Evolutionary conservation across 345 rosid genomes (phyloP).

Genomic region (Hirschfeldia incana): DNA sequence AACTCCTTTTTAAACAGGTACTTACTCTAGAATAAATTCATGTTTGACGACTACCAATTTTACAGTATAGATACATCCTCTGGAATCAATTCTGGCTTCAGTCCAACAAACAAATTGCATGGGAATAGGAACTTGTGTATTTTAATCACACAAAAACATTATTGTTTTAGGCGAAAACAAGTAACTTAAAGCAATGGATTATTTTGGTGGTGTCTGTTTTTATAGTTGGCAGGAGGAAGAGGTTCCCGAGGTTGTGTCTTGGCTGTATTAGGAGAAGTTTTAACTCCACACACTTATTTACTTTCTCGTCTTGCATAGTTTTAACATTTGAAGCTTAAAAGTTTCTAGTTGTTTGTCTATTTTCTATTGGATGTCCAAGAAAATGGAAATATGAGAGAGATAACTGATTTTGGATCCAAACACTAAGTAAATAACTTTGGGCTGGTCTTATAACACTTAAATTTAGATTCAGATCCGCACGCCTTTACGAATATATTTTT

Average conservation of each 20-base stretch:
- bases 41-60: not conserved
- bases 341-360: constrained; percentile 14
- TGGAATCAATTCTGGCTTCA: constrained; percentile 28
- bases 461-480: too few species aligned
- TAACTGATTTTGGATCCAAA: constrained; percentile 17
- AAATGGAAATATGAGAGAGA: not conserved
- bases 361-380: constrained; percentile 18
- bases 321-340: not conserved
- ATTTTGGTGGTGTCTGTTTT: constrained; percentile 53
- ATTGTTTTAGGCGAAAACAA: constrained; percentile 20
- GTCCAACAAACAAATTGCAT: constrained; percentile 37
- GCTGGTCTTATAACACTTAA: constrained; percentile 20
- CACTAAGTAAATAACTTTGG: constrained; percentile 10
- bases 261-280: constrained; percentile 43
- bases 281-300: constrained; percentile 20
- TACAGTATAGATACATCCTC: constrained; percentile 11
- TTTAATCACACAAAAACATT: constrained; percentile 15
- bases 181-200: constrained; percentile 17
- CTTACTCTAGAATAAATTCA: not conserved
- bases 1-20: not conserved
- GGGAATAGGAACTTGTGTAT: constrained; percentile 13
- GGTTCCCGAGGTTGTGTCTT: constrained; percentile 58
- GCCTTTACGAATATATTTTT: too few species aligned
- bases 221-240: constrained; percentile 59
- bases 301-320: constrained; percentile 24